A percentile compares a stretch with the other conserved stretches of the same genome.
These are phyloP conservation scores for Fallopia convolvulus DNA, from an alignment of 148 eudicot genomes.

Conservation along the genomic window DNA sequence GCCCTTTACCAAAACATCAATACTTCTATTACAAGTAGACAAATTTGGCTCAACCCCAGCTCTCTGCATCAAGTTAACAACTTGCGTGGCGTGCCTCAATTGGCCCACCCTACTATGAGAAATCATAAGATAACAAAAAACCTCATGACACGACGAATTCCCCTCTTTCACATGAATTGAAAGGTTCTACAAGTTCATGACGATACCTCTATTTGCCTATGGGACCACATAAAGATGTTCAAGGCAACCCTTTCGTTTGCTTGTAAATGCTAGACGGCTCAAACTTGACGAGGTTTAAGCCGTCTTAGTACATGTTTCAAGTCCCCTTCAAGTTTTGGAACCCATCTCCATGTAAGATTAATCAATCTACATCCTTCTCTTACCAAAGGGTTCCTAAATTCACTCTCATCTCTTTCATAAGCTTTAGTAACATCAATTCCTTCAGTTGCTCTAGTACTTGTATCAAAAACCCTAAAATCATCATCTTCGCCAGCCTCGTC, in stretches of 20 bases:
- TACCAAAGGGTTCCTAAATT: slow-evolving; percentile 28
- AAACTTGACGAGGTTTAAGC: slow-evolving; percentile 32
- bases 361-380: slow-evolving; percentile 31
- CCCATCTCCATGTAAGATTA: slow-evolving; percentile 21
- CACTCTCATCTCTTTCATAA: slow-evolving; percentile 28
- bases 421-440: slow-evolving; percentile 7
- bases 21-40: slow-evolving; percentile 24
- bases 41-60: slow-evolving; percentile 29
- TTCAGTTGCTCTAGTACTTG: neutral
- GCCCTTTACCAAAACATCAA: slow-evolving; percentile 27
- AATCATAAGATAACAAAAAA: slow-evolving; percentile 32
- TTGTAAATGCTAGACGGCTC: slow-evolving; percentile 26
- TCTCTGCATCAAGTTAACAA: slow-evolving; percentile 27
- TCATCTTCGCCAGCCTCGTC: slow-evolving; percentile 15
- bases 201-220: slow-evolving; percentile 35
- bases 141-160: slow-evolving; percentile 20
- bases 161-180: slow-evolving; percentile 25
- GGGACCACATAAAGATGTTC: slow-evolving; percentile 30
- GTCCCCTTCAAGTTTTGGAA: slow-evolving; percentile 22
- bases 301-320: slow-evolving; percentile 25
- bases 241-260: slow-evolving; percentile 29
- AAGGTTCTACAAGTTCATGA: slow-evolving; percentile 28
- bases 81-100: slow-evolving; percentile 24
- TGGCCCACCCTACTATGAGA: slow-evolving; percentile 34
- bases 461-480: slow-evolving; percentile 16